Base-by-base conservation (phyloP, 2,329 filamentous ascomycete species). In the Fusarium sp. region DNA sequence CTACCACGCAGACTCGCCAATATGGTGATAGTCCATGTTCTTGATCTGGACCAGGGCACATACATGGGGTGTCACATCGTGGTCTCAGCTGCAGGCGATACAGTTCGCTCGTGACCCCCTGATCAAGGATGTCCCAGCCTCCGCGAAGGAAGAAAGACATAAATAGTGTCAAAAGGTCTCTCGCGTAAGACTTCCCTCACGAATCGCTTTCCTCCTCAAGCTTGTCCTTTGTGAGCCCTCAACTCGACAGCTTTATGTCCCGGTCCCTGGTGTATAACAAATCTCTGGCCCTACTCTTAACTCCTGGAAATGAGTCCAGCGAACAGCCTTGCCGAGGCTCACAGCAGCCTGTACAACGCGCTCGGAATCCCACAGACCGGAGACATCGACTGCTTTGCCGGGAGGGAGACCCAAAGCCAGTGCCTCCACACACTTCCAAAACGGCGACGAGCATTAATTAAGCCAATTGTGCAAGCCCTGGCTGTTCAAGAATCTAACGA, bases 21-120 rank as follows among this genome's bases (percentile, higher is more conserved):
- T 18, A 31, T 38, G 27, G 61, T 27, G 35, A 55, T 46, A 38
- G 23, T 48, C n/a, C 21, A 29, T 15, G 10, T 42, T 11, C 35
- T 44, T 41, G 18, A 23, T 44, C 38, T 27, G 39, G 56, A 51
- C 65, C 33, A 44, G 46, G 51, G 41, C 38, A 38, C 25, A 10
- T 25, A 21, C 25, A 54, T 52, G 42, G 44, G 49, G 16, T 29
- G 48, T 45, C 39, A 45, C 38, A 29, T 48, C 57, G 37, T 57
- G 38, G 16, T n/a, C 61, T 46, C 61, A 63, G 65, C 52, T 73
- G 60, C 54, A 49, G 16, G 25, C 31, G 59, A 67, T 41, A 8
- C 58, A 57, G 23, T 19, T 42, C 33, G 9, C 52, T 35, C 33
- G n/a, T 37, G 51, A 39, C 12, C 15, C 45, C n/a, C 39, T 27